Evolutionary conservation across 1,139 yeast species (phyloP).

Genomic region (Yamadazyma triangularis): DNA sequence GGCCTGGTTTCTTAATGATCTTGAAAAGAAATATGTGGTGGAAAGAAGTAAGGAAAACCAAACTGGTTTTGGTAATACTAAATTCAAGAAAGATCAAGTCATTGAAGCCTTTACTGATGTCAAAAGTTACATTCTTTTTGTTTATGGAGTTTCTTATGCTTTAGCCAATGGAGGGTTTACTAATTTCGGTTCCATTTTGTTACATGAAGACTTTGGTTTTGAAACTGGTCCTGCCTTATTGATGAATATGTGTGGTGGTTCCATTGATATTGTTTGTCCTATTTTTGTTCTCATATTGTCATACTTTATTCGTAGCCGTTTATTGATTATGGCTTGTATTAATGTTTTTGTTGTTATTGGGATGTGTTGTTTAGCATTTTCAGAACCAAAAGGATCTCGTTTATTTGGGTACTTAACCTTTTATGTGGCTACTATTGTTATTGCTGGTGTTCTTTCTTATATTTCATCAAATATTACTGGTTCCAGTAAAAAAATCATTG

Average conservation of each 20-base stretch:
- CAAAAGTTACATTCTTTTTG: slow-evolving; percentile 35
- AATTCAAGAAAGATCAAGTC: slow-evolving; percentile 50
- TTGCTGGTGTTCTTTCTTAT: slow-evolving; percentile 7
- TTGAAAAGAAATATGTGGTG: slow-evolving; percentile 25
- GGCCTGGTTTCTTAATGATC: slow-evolving; percentile 34
- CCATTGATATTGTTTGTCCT: slow-evolving; percentile 34
- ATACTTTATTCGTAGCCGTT: slow-evolving; percentile 35
- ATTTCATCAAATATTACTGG: slow-evolving; percentile 16
- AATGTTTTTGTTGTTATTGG: slow-evolving; percentile 20
- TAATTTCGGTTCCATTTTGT: slow-evolving; percentile 33
- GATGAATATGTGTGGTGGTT: slow-evolving; percentile 34
- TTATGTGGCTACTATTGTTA: slow-evolving; percentile 5
- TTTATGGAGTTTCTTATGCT: slow-evolving; percentile 18
- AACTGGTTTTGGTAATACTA: slow-evolving; percentile 53
- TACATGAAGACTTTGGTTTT: slow-evolving; percentile 36
- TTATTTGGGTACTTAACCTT: slow-evolving; percentile 6
- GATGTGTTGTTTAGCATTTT: slow-evolving; percentile 47
- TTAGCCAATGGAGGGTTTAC: slow-evolving; percentile 32
- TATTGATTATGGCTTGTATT: slow-evolving; percentile 21
- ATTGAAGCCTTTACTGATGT: slow-evolving; percentile 44
- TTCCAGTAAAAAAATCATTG: slow-evolving; percentile 16
- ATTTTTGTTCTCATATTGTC: slow-evolving; percentile 25
- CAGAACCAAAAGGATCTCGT: slow-evolving; percentile 14
- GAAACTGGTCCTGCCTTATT: slow-evolving; percentile 19
- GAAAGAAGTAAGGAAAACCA: slow-evolving; percentile 24